Conservation (phyloP, 768 basidiomycete species). For the Agaricus subrufescens region DNA sequence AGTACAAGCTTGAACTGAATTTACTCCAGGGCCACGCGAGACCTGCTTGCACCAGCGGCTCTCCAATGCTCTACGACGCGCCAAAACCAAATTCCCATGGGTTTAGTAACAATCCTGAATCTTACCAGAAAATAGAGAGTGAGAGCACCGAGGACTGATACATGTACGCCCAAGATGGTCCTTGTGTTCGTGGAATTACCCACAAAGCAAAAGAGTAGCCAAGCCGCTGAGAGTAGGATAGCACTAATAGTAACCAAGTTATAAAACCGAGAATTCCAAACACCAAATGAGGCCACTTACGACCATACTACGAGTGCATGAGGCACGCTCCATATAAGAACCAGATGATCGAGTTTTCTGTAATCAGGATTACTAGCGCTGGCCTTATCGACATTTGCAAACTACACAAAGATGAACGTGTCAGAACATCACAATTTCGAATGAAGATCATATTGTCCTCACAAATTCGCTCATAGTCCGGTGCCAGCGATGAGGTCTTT, state of each 20-base stretch:
- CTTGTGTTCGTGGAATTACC: background rate
- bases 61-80: too few relatives aligned
- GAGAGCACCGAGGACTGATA: background rate
- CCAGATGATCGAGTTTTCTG: background rate
- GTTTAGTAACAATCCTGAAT: background rate
- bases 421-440: background rate
- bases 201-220: slow-evolving; percentile 4
- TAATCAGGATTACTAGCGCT: background rate
- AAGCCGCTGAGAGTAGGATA: background rate
- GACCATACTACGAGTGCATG: slow-evolving; percentile 6
- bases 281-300: background rate
- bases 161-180: background rate
- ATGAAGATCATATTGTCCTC: background rate
- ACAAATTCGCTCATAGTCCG: background rate
- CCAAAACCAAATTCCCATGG: background rate
- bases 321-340: slow-evolving; percentile 6
- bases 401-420: background rate
- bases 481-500: background rate
- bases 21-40: too few relatives aligned
- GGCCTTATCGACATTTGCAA: background rate
- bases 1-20: too few relatives aligned
- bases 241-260: background rate
- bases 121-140: background rate
- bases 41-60: too few relatives aligned
- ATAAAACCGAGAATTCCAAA: background rate